phyloP scores from a whole-genome alignment of 2,329 filamentous ascomycete species.

The Alternaria tenuissima region DNA sequence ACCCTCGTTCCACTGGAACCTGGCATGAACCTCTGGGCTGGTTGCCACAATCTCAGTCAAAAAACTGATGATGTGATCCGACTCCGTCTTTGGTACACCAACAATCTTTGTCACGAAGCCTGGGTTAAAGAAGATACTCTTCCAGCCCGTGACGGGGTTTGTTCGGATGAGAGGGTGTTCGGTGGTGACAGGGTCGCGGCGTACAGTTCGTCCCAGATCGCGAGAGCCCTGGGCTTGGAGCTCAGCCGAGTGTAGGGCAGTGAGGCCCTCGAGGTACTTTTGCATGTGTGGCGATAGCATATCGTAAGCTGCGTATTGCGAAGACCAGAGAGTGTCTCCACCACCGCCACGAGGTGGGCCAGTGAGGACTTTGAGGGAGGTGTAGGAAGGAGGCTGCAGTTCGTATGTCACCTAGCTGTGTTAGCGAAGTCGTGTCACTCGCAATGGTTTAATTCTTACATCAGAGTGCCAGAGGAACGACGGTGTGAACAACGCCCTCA shows the following conservation, averaged over 20 bases:
- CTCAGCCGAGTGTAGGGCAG: slow-evolving; percentile 63
- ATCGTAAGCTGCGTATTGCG: slow-evolving; percentile 67
- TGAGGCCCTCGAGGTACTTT: slow-evolving; percentile 65
- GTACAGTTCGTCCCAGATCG: slow-evolving; percentile 60
- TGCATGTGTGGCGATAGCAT: slow-evolving; percentile 64
- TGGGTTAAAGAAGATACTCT: slow-evolving; percentile 67
- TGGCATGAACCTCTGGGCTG: slow-evolving; percentile 73
- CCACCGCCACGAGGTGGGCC: slow-evolving; percentile 64
- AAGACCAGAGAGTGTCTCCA: slow-evolving; percentile 66
- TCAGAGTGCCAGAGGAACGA: slow-evolving; percentile 65
- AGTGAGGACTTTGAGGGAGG: slow-evolving; percentile 62
- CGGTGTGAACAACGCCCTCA: slow-evolving; percentile 63
- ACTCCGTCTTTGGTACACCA: slow-evolving; percentile 66
- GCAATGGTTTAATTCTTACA: slow-evolving; percentile 46
- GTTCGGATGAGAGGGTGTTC: slow-evolving; percentile 67
- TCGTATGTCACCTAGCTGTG: slow-evolving; percentile 62
- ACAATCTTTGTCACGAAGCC: slow-evolving; percentile 66
- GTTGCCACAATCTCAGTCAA: slow-evolving; percentile 65
- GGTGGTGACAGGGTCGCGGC: slow-evolving; percentile 62
- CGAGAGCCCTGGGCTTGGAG: slow-evolving; percentile 62
- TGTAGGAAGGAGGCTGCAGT: slow-evolving; percentile 65
- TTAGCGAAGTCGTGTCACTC: slow-evolving; percentile 9
- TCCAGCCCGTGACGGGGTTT: slow-evolving; percentile 70
- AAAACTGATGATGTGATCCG: slow-evolving; percentile 60
- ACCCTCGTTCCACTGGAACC: slow-evolving; percentile 70